phyloP scores from a whole-genome alignment of 1,139 yeast species.

The Zygosaccharomyces pseudobailii region DNA sequence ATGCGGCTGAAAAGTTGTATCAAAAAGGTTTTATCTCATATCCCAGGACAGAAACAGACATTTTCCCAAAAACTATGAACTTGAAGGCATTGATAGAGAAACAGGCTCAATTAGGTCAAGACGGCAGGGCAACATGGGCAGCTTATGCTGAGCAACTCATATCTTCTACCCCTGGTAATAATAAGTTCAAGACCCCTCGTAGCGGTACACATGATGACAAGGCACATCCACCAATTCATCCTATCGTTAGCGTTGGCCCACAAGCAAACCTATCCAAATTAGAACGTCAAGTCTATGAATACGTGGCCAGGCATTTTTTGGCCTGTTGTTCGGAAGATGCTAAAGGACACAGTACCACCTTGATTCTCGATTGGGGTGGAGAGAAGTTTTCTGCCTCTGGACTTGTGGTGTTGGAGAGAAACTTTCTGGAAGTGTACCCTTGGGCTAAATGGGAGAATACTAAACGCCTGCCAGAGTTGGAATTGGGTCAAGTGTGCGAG shows the following conservation, averaged over 20 bases:
- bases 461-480: constrained; percentile 61
- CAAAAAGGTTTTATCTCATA: constrained; percentile 84
- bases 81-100: constrained; percentile 52
- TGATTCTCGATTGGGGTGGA: constrained; percentile 68
- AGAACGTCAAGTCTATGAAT: constrained; percentile 77
- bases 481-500: constrained; percentile 50
- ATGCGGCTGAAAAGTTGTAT: constrained; percentile 81
- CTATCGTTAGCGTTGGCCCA: constrained; percentile 47
- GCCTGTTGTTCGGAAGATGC: constrained; percentile 95
- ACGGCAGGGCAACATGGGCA: constrained; percentile 42
- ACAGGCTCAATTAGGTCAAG: constrained; percentile 45
- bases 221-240: constrained; percentile 99
- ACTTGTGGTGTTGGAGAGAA: constrained; percentile 61
- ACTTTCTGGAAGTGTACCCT: constrained; percentile 74
- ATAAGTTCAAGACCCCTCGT: constrained; percentile 57
- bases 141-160: constrained; percentile 39
- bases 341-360: constrained; percentile 62
- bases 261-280: constrained; percentile 36
- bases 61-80: constrained; percentile 73
- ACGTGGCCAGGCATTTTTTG: constrained; percentile 76
- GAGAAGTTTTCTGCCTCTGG: constrained; percentile 73
- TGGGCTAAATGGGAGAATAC: constrained; percentile 77
- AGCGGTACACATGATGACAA: constrained; percentile 82
- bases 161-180: constrained; percentile 21
- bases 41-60: constrained; percentile 97